phyloP scores from a whole-genome alignment of 164 flowering plant genomes.

The Stephania japonica region DNA sequence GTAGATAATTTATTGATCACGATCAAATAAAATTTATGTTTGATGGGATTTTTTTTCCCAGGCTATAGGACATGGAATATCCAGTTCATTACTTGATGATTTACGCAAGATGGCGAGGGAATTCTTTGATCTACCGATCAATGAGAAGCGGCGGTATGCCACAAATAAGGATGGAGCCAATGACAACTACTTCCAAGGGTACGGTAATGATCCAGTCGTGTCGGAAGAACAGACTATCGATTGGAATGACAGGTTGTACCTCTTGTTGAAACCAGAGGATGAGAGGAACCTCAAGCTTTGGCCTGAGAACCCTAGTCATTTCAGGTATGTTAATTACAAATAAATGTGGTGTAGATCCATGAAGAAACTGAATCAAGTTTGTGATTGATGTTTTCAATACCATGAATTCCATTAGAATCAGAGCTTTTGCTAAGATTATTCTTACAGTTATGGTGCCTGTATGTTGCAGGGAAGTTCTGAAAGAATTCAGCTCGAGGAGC shows the following conservation, averaged over 20 bases:
- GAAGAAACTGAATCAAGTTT: no score
- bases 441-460: not conserved
- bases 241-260: not conserved
- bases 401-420: no score
- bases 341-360: no score
- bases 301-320: constrained; percentile 16
- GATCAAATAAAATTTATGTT: no score
- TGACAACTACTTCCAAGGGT: not conserved
- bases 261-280: constrained; percentile 11
- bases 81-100: not conserved
- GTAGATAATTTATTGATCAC: no score
- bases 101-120: not conserved
- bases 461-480: constrained; percentile 23
- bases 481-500: constrained; percentile 24
- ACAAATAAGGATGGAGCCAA: not conserved
- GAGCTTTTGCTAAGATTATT: no score
- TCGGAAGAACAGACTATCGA: not conserved
- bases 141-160: not conserved
- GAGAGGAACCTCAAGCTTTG: constrained; percentile 5
- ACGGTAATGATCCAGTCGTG: not conserved
- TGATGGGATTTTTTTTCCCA: not conserved
- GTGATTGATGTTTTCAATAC: no score
- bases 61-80: not conserved
- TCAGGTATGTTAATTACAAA: constrained; percentile 12
- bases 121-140: not conserved